Base-by-base conservation (phyloP, 2,329 filamentous ascomycete species). In the Pseudocercospora eumusae region DNA sequence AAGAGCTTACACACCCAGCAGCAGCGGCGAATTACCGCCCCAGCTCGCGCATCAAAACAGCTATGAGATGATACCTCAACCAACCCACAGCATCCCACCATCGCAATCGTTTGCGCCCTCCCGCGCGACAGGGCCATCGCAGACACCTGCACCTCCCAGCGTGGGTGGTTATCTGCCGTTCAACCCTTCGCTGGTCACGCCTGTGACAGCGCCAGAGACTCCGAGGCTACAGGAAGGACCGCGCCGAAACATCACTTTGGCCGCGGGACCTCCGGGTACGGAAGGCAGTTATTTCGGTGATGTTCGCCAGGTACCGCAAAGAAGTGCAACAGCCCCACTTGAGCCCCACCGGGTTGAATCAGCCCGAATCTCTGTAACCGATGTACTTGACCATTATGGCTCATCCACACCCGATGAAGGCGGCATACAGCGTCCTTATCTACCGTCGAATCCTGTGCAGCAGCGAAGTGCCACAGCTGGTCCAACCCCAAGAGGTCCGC, bases 11-110 rank as follows among this genome's bases (percentile, higher is more conserved):
- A 33, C 61, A 44, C 15, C 33, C 27, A 27, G 42, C 50, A 45
- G 23, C 55, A 36, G 42, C 47, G 18, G 13, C 11, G 33, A 52
- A 20, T 10, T 54, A 36, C 61, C 61, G 15, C 52, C 53, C 31
- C 57, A 25, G 28, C 52, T 54, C n/a, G 13, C 52, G 49, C 70
- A 44, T 64, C 69, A 9, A 28, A 61, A 74, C 25, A 71, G 69
- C 66, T 75, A 74, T 59, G 73, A 75, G 62, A 74, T 75, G 73
- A 69, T 44, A 2, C 21, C 61, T 53, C 61, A 69, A 40, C 62
- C 68, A 18, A 44, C 67, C n/a, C 60, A 62, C 53, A 47, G 55
- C 49, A 36, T 62, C 15, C 57, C 63, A 49, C 60, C 65, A 13
- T 42, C 40, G 20, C 57, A 53, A 25, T 18, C 28, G n/a, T 23